Conservation (phyloP, 441 rosid genomes). For the Gossypium gossypioides region DNA sequence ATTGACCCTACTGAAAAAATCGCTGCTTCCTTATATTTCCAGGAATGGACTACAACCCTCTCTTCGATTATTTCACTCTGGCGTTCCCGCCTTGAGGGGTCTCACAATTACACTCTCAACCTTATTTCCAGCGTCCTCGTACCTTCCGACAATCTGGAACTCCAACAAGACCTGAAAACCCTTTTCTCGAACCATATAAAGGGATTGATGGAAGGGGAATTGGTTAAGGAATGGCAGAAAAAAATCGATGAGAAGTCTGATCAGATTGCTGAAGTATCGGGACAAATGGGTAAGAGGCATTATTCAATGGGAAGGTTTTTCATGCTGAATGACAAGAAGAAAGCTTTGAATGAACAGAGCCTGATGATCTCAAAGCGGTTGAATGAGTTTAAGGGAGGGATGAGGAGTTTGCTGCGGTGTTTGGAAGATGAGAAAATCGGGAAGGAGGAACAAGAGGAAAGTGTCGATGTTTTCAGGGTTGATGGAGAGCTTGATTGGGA, state of each 20-base stretch:
- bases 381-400: slow-evolving; percentile 37
- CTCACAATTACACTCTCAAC: slow-evolving; percentile 22
- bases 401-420: slow-evolving; percentile 35
- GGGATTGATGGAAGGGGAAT: slow-evolving; percentile 31
- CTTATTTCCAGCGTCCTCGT: slow-evolving; percentile 25
- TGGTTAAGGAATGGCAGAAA: slow-evolving; percentile 25
- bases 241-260: slow-evolving; percentile 24
- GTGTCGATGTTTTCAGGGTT: slow-evolving; percentile 27
- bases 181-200: slow-evolving; percentile 27
- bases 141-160: slow-evolving; percentile 37
- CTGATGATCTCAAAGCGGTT: slow-evolving; percentile 33
- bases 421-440: slow-evolving; percentile 18
- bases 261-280: slow-evolving; percentile 22
- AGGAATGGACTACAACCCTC: slow-evolving; percentile 45
- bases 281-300: slow-evolving; percentile 11
- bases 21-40: slow-evolving; percentile 32
- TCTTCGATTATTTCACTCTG: slow-evolving; percentile 35
- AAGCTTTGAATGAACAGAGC: slow-evolving; percentile 24
- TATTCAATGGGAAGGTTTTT: neutral
- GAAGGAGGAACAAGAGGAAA: slow-evolving; percentile 11
- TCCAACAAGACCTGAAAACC: slow-evolving; percentile 26
- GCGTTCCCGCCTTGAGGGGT: slow-evolving; percentile 40
- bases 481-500: slow-evolving; percentile 36
- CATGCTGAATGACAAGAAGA: slow-evolving; percentile 23
- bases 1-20: neutral